phyloP scores from a whole-genome alignment of 345 rosid genomes.

The Kernera saxatilis region DNA sequence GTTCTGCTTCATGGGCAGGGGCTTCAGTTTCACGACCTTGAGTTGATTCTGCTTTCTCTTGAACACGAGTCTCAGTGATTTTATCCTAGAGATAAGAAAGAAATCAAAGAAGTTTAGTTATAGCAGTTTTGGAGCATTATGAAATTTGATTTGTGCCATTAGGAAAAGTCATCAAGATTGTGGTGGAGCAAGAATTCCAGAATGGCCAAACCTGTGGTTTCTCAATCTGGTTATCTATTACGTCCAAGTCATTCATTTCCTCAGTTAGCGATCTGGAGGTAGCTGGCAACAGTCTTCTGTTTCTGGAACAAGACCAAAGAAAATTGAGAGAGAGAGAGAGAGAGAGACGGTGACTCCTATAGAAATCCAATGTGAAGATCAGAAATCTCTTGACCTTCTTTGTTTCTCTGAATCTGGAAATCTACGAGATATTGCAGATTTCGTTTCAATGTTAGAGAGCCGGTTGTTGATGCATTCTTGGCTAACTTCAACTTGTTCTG shows the following conservation, averaged over 20 bases:
- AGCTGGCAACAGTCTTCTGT: conserved; percentile 69
- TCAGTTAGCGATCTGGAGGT: conserved; percentile 47
- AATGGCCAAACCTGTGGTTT: conserved; percentile 50
- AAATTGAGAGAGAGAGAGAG: neutral
- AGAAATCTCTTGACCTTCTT: conserved; percentile 10
- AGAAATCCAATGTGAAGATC: neutral
- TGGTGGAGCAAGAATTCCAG: neutral
- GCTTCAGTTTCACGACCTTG: neutral
- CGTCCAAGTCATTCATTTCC: conserved; percentile 43
- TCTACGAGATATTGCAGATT: conserved; percentile 12
- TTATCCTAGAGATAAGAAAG: conserved; percentile 10
- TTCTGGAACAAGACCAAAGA: conserved; percentile 17
- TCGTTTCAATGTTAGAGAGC: conserved; percentile 3
- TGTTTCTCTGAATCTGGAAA: conserved; percentile 26
- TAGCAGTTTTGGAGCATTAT: neutral
- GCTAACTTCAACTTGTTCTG: conserved; percentile 14
- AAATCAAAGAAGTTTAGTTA: neutral
- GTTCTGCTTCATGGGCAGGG: conserved; percentile 9
- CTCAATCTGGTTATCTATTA: conserved; percentile 44
- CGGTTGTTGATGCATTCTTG: conserved; percentile 15
- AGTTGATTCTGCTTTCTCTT: neutral
- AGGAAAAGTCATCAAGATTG: neutral
- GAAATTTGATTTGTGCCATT: neutral
- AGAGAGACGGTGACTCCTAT: neutral
- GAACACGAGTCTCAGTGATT: neutral